Evolutionary conservation across 106 monocot species (phyloP).

Genomic region (Agapanthus africanus): DNA sequence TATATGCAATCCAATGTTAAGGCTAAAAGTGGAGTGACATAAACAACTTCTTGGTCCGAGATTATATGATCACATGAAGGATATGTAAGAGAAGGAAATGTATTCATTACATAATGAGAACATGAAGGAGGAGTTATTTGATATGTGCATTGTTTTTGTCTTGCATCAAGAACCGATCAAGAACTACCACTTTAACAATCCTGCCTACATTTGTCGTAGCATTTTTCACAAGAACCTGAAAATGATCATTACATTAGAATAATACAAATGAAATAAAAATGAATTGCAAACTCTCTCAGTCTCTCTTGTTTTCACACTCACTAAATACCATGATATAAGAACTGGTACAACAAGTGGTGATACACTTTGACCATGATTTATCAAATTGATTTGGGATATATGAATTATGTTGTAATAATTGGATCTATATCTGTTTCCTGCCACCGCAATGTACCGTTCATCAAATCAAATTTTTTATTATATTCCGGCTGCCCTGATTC

Average conservation of each 20-base stretch:
- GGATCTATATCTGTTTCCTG: neutral
- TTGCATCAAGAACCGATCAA: conserved; percentile 24
- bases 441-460: neutral
- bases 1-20: conserved; percentile 84
- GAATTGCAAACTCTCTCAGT: no score
- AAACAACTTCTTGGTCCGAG: conserved; percentile 49
- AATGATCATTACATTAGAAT: no score
- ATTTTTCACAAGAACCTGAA: conserved; percentile 85
- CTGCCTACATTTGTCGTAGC: conserved; percentile 43
- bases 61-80: conserved; percentile 7
- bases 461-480: neutral
- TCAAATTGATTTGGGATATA: no score
- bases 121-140: conserved; percentile 1
- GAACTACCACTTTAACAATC: conserved; percentile 56
- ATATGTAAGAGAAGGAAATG: conserved; percentile 45
- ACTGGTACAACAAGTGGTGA: no score
- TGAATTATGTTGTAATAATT: neutral
- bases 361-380: no score
- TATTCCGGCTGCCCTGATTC: no score
- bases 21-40: conserved; percentile 64
- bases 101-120: conserved; percentile 19
- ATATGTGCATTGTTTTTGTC: conserved; percentile 4
- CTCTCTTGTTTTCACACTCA: neutral
- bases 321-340: no score
- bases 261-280: neutral